Evolutionary conservation across 1,139 yeast species (phyloP), one percentile per base, ranked within the genome.

Genomic region (Saccharomycopsis crataegensis): DNA sequence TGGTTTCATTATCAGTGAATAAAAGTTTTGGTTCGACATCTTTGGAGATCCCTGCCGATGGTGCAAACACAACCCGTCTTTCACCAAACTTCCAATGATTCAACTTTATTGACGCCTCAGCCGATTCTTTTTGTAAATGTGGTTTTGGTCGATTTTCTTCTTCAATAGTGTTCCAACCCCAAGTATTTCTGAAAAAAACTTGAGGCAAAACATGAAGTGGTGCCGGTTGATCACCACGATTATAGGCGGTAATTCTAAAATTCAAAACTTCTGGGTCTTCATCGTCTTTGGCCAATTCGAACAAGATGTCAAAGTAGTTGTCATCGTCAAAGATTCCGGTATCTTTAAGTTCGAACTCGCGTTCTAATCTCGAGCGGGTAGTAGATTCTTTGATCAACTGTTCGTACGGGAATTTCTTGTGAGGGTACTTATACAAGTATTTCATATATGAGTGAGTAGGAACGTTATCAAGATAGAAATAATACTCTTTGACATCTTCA

Each of bases 381-480:
- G 76, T 83, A 63, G 86, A 88, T 62, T 82, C 87, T 51, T 78
- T 79, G 34, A 86, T 79, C 67, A 91, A 73, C 63, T 89, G 76
- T 64, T 87, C 74, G 68, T 91, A 91, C 0, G 98, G 98, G 67
- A 80, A 91, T 69, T 81, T 80, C 48, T 75, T 73, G 61, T 89
- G 96, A 22, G 98, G 96, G 66, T 91, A 91, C 73, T 91, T 91
- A 78, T 91, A 91, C 59, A 89, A 75, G 62, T 86, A 89, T 72
- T 91, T 90, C 89, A 89, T 87, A 72, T 90, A 91, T 42, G 96
- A 83, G 69, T 91, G 98, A 9, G 96, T 79, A 6, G 98, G 98
- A 3, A 96, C 86, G 68, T 89, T 90, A 70, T 91, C 98, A 59
- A 91, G 75, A 62, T 88, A 86, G 65, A 80, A 86, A 68, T 88